Base-by-base conservation (phyloP, 352 stramenopile species). In the Phytophthora crassamura region DNA sequence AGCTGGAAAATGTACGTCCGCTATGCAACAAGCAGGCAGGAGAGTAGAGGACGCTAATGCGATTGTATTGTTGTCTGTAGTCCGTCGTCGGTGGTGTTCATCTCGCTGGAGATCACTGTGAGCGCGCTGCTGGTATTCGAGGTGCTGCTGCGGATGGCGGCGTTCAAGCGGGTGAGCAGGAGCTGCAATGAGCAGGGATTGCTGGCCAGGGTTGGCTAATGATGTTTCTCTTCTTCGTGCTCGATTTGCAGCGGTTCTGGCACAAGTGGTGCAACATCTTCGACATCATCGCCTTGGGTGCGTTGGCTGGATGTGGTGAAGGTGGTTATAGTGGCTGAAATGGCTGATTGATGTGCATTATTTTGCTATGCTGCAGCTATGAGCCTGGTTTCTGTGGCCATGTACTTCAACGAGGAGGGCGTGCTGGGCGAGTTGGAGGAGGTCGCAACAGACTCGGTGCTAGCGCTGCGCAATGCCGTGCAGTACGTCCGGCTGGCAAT, bases 231-330 rank as follows among this genome's bases (percentile, higher is more conserved):
- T 43, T 22, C 22, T n/a, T n/a, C 22, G 14, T 38, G 15, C 49
- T 15, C 7, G 63, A 4, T 34, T 49, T 47, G 16, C 57, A 94
- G 85, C 75, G 81, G 28, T 94, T 91, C 53, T 94, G 86, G 84
- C 80, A 78, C 54, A 91, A 90, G 64, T 94, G 86, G 86, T 89
- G 77, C 63, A 94, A 94, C 70, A 79, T 94, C 16, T 94, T 94
- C 49, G 86, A 94, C 64, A 69, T 94, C 30, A 41, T 92, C n/a
- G 86, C 82, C 15, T 70, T 92, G 15, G 73, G 85, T 94, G 28
- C 28, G 66, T 67, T 43, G 36, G 2, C 6, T 34, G 32, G 15
- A 16, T 36, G 18, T 35, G 20, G 20, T 40, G 41, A 12, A 4
- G 22, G 22, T 25, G 14, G 8, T 42, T 63, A 12, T 56, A 32